phyloP scores from a whole-genome alignment of 2,329 filamentous ascomycete genomes.

The Cladosporium sp. region DNA sequence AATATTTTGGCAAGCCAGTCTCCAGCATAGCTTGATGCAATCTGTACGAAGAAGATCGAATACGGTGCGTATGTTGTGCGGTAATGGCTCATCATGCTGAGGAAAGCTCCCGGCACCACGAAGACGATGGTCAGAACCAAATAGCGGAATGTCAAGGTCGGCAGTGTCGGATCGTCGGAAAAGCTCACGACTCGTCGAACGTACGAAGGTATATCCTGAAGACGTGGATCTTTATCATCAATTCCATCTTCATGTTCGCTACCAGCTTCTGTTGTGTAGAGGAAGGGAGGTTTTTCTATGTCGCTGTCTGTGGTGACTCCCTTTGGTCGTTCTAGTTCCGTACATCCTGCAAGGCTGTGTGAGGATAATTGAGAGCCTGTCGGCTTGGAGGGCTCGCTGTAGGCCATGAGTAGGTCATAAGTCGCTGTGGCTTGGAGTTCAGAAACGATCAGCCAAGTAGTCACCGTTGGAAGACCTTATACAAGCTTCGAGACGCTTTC shows the following conservation, averaged over 20 bases:
- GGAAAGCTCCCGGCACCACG: constrained; percentile 54
- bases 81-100: constrained; percentile 53
- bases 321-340: not conserved
- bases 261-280: constrained; percentile 3
- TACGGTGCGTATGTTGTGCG: constrained; percentile 47
- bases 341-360: not conserved
- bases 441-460: not conserved
- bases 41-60: constrained; percentile 60
- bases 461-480: not conserved
- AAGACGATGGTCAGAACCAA: constrained; percentile 54
- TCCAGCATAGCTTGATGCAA: constrained; percentile 49
- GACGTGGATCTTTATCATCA: constrained; percentile 25
- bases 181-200: constrained; percentile 56
- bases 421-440: not conserved
- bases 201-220: constrained; percentile 51
- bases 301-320: not conserved
- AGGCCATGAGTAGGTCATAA: not conserved
- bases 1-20: constrained; percentile 50
- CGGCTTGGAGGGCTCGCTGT: not conserved
- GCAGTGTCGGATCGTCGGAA: constrained; percentile 52
- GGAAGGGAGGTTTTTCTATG: constrained; percentile 6
- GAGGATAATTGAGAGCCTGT: not conserved
- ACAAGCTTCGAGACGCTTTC: not conserved
- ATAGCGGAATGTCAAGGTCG: constrained; percentile 58
- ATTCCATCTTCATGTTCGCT: constrained; percentile 6